A percentile compares a stretch with the other conserved stretches of the same genome.
Evolutionary conservation across 176 grass and related monocot species (phyloP).

Genomic region (Oryza rufipogon): DNA sequence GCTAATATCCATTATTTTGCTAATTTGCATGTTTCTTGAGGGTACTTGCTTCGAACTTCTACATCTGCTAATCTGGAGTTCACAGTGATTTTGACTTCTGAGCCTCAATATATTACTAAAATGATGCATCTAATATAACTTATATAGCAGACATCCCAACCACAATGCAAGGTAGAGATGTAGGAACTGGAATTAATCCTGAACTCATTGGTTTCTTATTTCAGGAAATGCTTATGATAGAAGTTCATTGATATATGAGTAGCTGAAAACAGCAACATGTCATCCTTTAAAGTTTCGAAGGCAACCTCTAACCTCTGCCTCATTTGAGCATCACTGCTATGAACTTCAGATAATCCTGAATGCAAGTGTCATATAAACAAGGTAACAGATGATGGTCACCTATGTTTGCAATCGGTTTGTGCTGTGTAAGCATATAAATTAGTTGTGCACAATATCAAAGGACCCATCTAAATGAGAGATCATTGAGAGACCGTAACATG

Average conservation of each 20-base stretch:
- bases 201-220: neutral
- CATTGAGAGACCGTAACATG: no score
- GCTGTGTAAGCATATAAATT: no score
- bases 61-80: neutral
- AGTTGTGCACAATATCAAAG: no score
- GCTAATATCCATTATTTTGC: neutral
- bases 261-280: neutral
- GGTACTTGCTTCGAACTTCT: neutral
- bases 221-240: neutral
- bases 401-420: neutral
- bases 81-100: neutral
- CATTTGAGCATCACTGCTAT: neutral
- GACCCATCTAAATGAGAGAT: no score
- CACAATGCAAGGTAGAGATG: no score
- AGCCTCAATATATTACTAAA: neutral
- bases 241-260: neutral
- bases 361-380: neutral
- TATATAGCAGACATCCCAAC: no score
- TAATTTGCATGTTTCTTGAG: neutral
- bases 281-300: neutral
- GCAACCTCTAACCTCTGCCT: neutral
- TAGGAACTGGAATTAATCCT: no score
- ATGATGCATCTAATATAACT: no score
- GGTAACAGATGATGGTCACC: no score
- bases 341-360: neutral